Evolutionary conservation across 371 early-diverging fungal genomes (phyloP).

Genomic region (Neoconidiobolus thromboides): DNA sequence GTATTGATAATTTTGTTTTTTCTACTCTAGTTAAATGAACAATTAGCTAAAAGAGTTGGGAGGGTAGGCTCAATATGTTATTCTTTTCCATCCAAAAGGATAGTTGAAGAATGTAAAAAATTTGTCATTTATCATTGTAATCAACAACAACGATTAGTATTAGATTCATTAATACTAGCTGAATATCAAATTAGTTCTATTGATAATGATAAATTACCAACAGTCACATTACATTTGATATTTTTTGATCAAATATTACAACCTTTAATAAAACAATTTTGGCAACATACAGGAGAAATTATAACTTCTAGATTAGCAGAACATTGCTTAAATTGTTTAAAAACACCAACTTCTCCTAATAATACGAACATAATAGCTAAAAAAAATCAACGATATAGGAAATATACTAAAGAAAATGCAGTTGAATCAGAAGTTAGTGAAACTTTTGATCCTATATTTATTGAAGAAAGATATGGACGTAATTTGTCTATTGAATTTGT

Average conservation of each 20-base stretch:
- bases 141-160: too few species aligned
- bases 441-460: constrained; percentile 17
- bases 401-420: neutral
- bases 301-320: constrained; percentile 77
- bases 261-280: constrained; percentile 42
- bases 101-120: neutral
- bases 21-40: neutral
- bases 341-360: neutral
- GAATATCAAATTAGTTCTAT: neutral
- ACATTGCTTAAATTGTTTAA: constrained; percentile 12
- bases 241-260: neutral
- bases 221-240: neutral
- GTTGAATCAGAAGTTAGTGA: constrained; percentile 15
- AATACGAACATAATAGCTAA: constrained; percentile 14
- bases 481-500: constrained; percentile 17
- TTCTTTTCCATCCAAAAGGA: neutral
- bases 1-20: neutral
- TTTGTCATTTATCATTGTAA: neutral
- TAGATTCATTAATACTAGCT: neutral
- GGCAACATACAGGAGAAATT: constrained; percentile 88
- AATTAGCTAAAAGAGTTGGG: neutral
- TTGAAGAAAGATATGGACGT: constrained; percentile 86
- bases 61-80: neutral
- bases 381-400: constrained; percentile 14
- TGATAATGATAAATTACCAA: neutral